Evolutionary conservation across 1,139 yeast species (phyloP), one percentile per base, ranked within the genome.

Genomic region (Scheffersomyces segobiensis): DNA sequence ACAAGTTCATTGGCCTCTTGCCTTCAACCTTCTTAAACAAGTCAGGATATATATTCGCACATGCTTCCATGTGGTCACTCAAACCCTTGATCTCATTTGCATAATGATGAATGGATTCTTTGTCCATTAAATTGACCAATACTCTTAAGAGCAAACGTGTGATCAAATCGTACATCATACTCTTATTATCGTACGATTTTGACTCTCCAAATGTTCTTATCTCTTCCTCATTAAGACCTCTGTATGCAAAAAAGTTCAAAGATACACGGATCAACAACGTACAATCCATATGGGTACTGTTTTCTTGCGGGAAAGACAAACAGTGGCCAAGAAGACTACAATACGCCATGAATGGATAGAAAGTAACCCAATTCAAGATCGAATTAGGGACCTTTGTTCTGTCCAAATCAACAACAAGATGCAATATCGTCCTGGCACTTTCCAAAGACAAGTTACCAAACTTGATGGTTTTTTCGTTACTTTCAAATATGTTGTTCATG

Each of bases 301-400:
- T 24, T 14, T 56, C 53, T 4, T 26, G 39, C 1, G 62, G 54
- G 50, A 53, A 60, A 3, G 57, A 59, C 19, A 53, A 19, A 3
- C 49, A 50, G 52, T 60, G 59, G 2, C 59, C 59, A 18, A 59
- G 26, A n/a, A 60, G 39, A 39, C 57, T 53, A 46, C 57, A 54
- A 42, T 50, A 60, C 3, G 62, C 59, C 55, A 57, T 55, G 46
- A 73, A 68, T 0, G 80, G 78, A 57, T 68, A 75, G 55, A 68
- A 71, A 47, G 71, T 61, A 21, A 73, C 61, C 80, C 80, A 76
- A 54, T 71, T 72, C 47, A 66, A 59, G 52, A 71, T 71, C 1
- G 78, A 64, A 24, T 66, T 63, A 0, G 75, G 70, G 0, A 68
- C 55, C 1, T 58, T 60, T 6, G 59, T 55, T 18, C 49, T 57